Percentiles rank a stretch among this genome's conserved stretches.
These are phyloP conservation scores for Geranium incanum DNA, from an alignment of 441 rosid genomes.

Conservation along the genomic window DNA sequence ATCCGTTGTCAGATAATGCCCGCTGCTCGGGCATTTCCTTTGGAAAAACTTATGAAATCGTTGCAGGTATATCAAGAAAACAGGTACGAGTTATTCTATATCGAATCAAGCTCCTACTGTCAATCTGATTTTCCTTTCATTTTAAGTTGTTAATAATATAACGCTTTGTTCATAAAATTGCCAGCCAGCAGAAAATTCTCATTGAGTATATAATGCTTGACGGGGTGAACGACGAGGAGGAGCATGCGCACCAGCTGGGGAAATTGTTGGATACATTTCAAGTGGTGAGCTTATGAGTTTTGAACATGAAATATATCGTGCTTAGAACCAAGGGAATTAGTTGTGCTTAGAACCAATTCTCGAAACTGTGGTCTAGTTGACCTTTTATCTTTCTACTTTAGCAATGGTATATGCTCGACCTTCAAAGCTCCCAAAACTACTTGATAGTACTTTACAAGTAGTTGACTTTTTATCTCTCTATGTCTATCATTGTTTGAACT, in stretches of 20 bases:
- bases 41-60: conserved; percentile 83
- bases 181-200: conserved; percentile 73
- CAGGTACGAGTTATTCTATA: conserved; percentile 38
- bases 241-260: conserved; percentile 72
- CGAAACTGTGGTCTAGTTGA: not conserved
- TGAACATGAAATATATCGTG: not conserved
- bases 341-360: not conserved
- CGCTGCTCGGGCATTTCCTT: conserved; percentile 93
- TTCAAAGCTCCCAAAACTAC: not conserved
- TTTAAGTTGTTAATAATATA: not conserved
- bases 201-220: conserved; percentile 96
- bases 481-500: too few relatives aligned
- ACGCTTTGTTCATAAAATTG: conserved; percentile 19
- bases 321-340: not conserved
- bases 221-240: conserved; percentile 78
- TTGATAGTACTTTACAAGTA: not conserved
- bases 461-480: not conserved
- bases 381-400: not conserved
- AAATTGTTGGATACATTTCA: conserved; percentile 65
- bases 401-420: not conserved
- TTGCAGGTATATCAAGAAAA: conserved; percentile 62
- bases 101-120: not conserved
- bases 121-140: not conserved
- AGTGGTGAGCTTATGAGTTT: conserved; percentile 53
- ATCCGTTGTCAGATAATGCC: conserved; percentile 96